Percentiles rank a stretch among this genome's conserved stretches.
These are phyloP conservation scores for Echria macrotheca DNA, from an alignment of 495 filamentous ascomycete genomes.

Conservation along the genomic window DNA sequence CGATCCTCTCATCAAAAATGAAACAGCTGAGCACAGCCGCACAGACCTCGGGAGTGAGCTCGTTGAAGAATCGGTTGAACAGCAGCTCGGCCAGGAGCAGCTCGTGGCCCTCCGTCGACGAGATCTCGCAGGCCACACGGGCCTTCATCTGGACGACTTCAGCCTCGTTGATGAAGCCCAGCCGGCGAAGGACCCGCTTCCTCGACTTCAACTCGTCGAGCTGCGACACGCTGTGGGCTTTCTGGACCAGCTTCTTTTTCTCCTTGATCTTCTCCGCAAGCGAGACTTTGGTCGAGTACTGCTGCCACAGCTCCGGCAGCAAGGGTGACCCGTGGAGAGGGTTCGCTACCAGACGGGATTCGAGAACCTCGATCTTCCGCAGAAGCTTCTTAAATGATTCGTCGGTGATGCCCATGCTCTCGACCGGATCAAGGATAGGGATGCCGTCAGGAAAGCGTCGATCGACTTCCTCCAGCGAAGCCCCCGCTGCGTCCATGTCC, in stretches of 20 bases:
- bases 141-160: slow-evolving; percentile 96
- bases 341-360: slow-evolving; percentile 82
- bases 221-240: slow-evolving; percentile 79
- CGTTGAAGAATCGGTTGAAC: slow-evolving; percentile 98
- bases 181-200: slow-evolving; percentile 92
- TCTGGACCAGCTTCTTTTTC: slow-evolving; percentile 77
- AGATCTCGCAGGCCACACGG: slow-evolving; percentile 92
- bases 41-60: slow-evolving; percentile 77
- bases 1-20: slow-evolving; percentile 92
- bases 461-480: slow-evolving; percentile 64
- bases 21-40: slow-evolving; percentile 86
- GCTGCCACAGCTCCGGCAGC: slow-evolving; percentile 72
- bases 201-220: slow-evolving; percentile 92
- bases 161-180: slow-evolving; percentile 89
- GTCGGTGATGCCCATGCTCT: slow-evolving; percentile 90
- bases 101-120: slow-evolving; percentile 78
- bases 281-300: slow-evolving; percentile 76
- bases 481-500: slow-evolving; percentile 57
- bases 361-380: slow-evolving; percentile 93
- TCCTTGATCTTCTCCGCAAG: slow-evolving; percentile 71
- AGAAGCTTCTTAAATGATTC: slow-evolving; percentile 88
- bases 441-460: slow-evolving; percentile 90
- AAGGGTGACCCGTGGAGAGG: slow-evolving; percentile 85
- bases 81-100: slow-evolving; percentile 85
- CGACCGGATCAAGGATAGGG: slow-evolving; percentile 81